phyloP scores from a whole-genome alignment of 108 stramenopile species.

The Cyclotella sp. region DNA sequence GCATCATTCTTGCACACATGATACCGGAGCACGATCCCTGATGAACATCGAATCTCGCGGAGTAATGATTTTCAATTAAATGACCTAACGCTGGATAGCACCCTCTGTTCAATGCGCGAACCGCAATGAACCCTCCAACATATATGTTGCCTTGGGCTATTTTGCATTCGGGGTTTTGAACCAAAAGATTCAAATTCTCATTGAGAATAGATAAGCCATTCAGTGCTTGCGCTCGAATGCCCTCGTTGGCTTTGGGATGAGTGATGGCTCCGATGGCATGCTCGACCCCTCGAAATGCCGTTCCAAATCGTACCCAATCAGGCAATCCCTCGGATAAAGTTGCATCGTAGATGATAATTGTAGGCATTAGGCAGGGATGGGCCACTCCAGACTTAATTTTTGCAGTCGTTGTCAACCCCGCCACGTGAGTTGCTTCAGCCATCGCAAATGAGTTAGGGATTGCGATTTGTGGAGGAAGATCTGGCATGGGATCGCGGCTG shows the following conservation, averaged over 20 bases:
- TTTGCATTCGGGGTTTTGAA: slow-evolving; percentile 19
- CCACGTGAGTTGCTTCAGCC: slow-evolving; percentile 49
- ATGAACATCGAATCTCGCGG: slow-evolving; percentile 40
- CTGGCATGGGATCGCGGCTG: slow-evolving; percentile 33
- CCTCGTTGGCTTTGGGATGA: slow-evolving; percentile 40
- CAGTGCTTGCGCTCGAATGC: slow-evolving; percentile 19
- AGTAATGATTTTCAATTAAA: slow-evolving; percentile 48
- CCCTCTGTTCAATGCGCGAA: slow-evolving; percentile 36
- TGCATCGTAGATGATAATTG: slow-evolving; percentile 33
- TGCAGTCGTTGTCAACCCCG: slow-evolving; percentile 28
- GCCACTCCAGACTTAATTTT: slow-evolving; percentile 41
- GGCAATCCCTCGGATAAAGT: slow-evolving; percentile 30
- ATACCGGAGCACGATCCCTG: slow-evolving; percentile 49
- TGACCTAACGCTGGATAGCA: slow-evolving; percentile 48
- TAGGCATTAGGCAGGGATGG: slow-evolving; percentile 28
- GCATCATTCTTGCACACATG: slow-evolving; percentile 33
- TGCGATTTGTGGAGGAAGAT: slow-evolving; percentile 42
- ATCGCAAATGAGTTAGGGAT: slow-evolving; percentile 47
- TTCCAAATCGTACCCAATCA: slow-evolving; percentile 45
- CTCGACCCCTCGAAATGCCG: slow-evolving; percentile 35
- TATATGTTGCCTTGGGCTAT: slow-evolving; percentile 18
- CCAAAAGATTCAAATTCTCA: slow-evolving; percentile 9
- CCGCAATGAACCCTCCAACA: slow-evolving; percentile 33
- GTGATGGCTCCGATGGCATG: slow-evolving; percentile 41
- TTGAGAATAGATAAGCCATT: slow-evolving; percentile 14